Evolutionary conservation across 495 filamentous ascomycete species (phyloP).

Genomic region (Neurospora tetrasperma): DNA sequence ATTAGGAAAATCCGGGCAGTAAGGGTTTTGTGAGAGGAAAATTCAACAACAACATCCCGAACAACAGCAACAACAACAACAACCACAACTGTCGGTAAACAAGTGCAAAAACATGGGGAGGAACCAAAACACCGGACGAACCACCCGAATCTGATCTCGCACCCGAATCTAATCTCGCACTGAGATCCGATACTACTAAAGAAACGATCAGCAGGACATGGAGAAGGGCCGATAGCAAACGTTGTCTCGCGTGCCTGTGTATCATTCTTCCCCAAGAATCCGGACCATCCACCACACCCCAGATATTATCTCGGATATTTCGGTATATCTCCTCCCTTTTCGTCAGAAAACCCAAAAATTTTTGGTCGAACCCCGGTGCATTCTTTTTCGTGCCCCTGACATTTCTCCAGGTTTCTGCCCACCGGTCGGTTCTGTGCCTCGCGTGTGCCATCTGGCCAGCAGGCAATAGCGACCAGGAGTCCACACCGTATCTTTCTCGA

Average conservation of each 20-base stretch:
- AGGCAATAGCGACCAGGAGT: background rate
- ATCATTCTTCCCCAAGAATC: background rate
- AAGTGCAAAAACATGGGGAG: background rate
- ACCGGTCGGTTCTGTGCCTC: background rate
- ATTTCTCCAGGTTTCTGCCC: background rate
- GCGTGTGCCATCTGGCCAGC: background rate
- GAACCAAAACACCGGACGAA: background rate
- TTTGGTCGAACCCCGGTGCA: background rate
- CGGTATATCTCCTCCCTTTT: background rate
- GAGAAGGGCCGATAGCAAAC: background rate
- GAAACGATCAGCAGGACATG: background rate
- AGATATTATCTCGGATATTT: background rate
- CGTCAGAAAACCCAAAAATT: background rate
- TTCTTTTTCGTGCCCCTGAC: background rate
- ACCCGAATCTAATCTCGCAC: background rate
- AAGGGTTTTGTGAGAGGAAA: background rate
- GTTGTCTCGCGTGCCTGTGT: background rate
- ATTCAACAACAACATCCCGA: too few relatives aligned
- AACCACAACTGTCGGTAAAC: background rate
- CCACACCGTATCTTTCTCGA: background rate
- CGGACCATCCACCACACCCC: background rate
- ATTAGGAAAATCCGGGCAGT: background rate
- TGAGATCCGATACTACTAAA: background rate
- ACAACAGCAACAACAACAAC: background rate
- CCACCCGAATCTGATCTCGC: background rate